Conservation (phyloP, 2,329 filamentous ascomycete species). For the Colletotrichum sp. region DNA sequence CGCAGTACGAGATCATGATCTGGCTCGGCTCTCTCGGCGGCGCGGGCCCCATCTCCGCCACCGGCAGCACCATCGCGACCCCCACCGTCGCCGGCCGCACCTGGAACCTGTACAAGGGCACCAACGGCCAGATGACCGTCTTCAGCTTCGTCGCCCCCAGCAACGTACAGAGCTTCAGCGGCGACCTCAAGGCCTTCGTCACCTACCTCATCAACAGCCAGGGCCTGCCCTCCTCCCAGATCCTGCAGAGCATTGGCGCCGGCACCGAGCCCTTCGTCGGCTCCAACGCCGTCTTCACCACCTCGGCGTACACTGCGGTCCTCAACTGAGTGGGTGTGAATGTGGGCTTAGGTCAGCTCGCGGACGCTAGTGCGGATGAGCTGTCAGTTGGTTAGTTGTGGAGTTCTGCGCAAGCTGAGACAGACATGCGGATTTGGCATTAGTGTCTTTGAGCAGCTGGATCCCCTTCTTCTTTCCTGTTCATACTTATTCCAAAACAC, state of each 20-base stretch:
- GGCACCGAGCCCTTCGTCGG: slow-evolving; percentile 65
- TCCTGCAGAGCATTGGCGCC: slow-evolving; percentile 46
- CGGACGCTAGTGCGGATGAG: background rate
- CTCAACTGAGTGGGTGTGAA: background rate
- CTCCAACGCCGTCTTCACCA: slow-evolving; percentile 34
- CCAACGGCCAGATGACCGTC: slow-evolving; percentile 64
- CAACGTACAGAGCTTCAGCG: slow-evolving; percentile 56
- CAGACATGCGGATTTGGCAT: background rate
- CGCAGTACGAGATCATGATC: slow-evolving; percentile 69
- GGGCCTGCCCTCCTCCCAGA: slow-evolving; percentile 44
- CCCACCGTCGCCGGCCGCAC: slow-evolving; percentile 55
- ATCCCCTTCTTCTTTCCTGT: background rate
- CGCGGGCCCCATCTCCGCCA: slow-evolving; percentile 58
- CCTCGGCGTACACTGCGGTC: slow-evolving; percentile 10
- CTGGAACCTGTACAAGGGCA: slow-evolving; percentile 67
- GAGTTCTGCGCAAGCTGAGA: background rate
- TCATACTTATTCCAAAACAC: slow-evolving; percentile 1
- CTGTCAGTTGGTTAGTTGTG: background rate
- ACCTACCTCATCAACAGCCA: slow-evolving; percentile 57
- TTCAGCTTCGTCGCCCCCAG: slow-evolving; percentile 56
- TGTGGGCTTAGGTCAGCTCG: background rate
- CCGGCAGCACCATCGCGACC: slow-evolving; percentile 57
- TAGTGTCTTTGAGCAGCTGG: background rate
- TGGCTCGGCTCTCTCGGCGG: slow-evolving; percentile 65
- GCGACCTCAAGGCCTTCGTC: slow-evolving; percentile 63